Conservation (phyloP, 441 rosid species). For the Euphorbia schlechtendalii region DNA sequence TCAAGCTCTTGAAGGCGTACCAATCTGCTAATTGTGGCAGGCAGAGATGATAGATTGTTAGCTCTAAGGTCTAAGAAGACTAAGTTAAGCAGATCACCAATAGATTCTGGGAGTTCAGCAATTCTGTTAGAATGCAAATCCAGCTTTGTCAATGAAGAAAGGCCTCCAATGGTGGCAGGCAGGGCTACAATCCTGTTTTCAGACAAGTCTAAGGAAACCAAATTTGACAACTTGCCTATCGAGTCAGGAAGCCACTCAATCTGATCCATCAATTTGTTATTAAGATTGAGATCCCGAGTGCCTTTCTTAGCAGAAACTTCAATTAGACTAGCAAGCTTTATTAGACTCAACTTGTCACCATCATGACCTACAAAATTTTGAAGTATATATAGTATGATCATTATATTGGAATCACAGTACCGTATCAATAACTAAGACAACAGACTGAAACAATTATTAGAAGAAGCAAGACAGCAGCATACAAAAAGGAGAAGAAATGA, state of each 20-base stretch:
- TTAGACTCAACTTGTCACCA: slow-evolving; percentile 72
- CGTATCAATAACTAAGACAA: background rate
- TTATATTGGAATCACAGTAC: background rate
- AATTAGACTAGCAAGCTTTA: slow-evolving; percentile 85
- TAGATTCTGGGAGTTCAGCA: slow-evolving; percentile 60
- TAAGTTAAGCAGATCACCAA: slow-evolving; percentile 69
- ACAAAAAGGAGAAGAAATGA: background rate
- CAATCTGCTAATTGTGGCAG: slow-evolving; percentile 53
- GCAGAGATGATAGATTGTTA: slow-evolving; percentile 69
- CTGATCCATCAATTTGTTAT: slow-evolving; percentile 73
- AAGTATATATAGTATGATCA: slow-evolving; percentile 3
- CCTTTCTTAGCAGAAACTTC: slow-evolving; percentile 85
- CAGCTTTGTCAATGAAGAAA: slow-evolving; percentile 59
- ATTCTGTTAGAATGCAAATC: slow-evolving; percentile 84
- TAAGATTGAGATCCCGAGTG: slow-evolving; percentile 71
- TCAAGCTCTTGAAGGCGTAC: slow-evolving; percentile 75
- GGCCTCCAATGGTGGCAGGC: slow-evolving; percentile 71
- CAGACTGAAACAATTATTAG: background rate
- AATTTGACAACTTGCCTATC: slow-evolving; percentile 64
- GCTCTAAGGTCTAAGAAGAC: slow-evolving; percentile 64
- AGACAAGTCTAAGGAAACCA: slow-evolving; percentile 69
- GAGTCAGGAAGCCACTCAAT: slow-evolving; percentile 95
- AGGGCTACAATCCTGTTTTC: slow-evolving; percentile 63
- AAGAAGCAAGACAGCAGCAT: too few relatives aligned
- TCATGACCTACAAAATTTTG: slow-evolving; percentile 45